Conservation (phyloP, 768 basidiomycete genomes). For the Panaeolus papilionaceus region DNA sequence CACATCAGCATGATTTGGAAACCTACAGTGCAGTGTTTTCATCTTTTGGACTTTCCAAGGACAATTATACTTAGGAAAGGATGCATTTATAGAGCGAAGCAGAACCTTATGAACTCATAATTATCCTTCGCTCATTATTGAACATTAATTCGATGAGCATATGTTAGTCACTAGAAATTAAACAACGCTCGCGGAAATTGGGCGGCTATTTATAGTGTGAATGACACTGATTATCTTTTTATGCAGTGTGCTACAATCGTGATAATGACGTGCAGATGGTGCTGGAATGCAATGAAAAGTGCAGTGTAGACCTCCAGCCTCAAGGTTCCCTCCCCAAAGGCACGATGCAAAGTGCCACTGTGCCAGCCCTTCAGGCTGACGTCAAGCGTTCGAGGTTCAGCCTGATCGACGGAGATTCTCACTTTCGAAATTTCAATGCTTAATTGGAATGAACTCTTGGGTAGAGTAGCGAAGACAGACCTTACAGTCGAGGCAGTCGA, state of each 20-base stretch:
- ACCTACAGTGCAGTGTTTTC: too few relatives aligned
- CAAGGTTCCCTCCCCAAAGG: not conserved
- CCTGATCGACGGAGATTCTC: not conserved
- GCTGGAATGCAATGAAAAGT: not conserved
- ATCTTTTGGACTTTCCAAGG: too few relatives aligned
- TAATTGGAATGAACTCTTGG: not conserved
- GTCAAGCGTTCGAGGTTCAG: not conserved
- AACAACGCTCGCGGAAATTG: not conserved
- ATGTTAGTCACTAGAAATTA: too few relatives aligned
- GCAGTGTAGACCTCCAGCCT: not conserved
- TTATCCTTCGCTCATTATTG: too few relatives aligned
- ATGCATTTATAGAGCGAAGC: too few relatives aligned
- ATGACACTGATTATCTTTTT: not conserved
- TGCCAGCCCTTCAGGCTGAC: not conserved
- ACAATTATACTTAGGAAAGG: too few relatives aligned
- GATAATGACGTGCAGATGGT: not conserved
- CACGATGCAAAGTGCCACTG: not conserved
- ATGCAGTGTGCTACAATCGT: not conserved
- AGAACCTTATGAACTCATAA: too few relatives aligned
- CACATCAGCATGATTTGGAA: not conserved
- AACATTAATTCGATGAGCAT: too few relatives aligned
- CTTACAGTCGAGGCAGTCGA: not conserved
- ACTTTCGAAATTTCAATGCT: conserved; percentile 5
- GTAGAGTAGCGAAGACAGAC: not conserved
- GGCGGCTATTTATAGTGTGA: conserved; percentile 5